phyloP scores from a whole-genome alignment of 768 basidiomycete genomes.

The Macrolepiota albuminosa region DNA sequence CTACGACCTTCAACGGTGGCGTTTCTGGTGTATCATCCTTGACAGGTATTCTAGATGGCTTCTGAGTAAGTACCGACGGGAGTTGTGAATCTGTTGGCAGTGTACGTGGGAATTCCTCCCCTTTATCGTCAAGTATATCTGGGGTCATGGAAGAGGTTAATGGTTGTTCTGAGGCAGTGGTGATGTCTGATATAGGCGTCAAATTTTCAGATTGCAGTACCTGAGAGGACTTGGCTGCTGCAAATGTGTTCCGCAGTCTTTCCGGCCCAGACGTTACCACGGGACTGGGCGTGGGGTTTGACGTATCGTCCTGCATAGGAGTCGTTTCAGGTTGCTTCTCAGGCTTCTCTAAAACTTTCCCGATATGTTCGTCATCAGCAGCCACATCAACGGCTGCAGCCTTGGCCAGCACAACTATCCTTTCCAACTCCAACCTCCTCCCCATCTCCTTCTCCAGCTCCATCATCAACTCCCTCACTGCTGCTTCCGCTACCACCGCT shows the following conservation, averaged over 20 bases:
- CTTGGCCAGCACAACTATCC: slow-evolving; percentile 16
- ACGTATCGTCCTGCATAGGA: not conserved
- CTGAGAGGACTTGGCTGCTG: not conserved
- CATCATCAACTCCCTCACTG: slow-evolving; percentile 45
- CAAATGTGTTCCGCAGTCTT: not conserved
- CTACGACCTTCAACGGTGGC: too few relatives aligned
- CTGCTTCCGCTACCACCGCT: slow-evolving; percentile 41
- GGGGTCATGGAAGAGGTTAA: not conserved
- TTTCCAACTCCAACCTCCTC: slow-evolving; percentile 42
- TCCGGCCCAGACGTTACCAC: not conserved
- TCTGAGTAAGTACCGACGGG: not conserved
- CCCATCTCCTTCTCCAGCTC: slow-evolving; percentile 57
- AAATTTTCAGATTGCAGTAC: not conserved
- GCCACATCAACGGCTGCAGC: not conserved
- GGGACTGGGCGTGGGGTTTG: too few relatives aligned
- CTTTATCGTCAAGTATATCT: not conserved
- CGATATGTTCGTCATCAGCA: not conserved
- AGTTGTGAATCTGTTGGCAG: not conserved
- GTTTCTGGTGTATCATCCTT: not conserved
- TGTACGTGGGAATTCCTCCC: not conserved
- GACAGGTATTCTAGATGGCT: not conserved
- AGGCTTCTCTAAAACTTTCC: not conserved
- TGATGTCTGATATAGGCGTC: not conserved
- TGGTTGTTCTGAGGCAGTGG: not conserved
- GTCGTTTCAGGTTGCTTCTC: not conserved